Base-by-base conservation (phyloP, 352 stramenopile genomes). In the Phytophthora sansomeana region DNA sequence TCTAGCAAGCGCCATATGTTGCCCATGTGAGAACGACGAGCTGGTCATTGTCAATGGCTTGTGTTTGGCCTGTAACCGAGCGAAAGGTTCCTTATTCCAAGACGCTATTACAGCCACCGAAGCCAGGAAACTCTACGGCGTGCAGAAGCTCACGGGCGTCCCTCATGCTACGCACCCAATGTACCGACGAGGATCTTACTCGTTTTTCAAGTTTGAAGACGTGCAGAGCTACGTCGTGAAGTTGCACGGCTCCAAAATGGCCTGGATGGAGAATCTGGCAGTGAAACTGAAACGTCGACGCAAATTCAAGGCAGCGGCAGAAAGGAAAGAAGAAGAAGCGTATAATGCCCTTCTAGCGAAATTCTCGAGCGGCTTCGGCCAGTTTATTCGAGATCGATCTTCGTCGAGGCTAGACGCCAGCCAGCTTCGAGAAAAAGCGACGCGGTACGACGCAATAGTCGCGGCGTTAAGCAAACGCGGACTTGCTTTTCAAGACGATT, bases 21-120 rank as follows among this genome's bases (percentile, higher is more conserved):
- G 48, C 16, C 29, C 29, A 16, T 56, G 48, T 28, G 48, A 56
- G 3, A 42, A 56, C 28, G 48, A 56, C 8, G 48, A 56, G 48
- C 29, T 56, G 5, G 48, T 16, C 9, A 24, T 56, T 29, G 48
- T n/a, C 16, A 56, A 56, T 28, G 48, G 48, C 8, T 29, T 41
- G 14, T 56, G 48, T 41, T 29, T 56, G 16, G 48, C 7, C 21
- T 56, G 48, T 29, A 56, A 56, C 29, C 48, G 26, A 28, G 16
- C 17, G 6, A 26, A 47, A 28, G 41, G 6, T 28, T 6, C 41
- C 7, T 24, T 11, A 5, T 47, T 30, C 41, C 4, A 16, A 16
- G 8, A n/a, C 5, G 26, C n/a, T 7, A 19, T 47, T 11, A 47
- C 41, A 3, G 29, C 41, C 16, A 47, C 41, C 17, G 17, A 47